These are phyloP conservation scores for Arabidopsis hybrid DNA, from an alignment of 441 rosid species.

Conservation along the genomic window DNA sequence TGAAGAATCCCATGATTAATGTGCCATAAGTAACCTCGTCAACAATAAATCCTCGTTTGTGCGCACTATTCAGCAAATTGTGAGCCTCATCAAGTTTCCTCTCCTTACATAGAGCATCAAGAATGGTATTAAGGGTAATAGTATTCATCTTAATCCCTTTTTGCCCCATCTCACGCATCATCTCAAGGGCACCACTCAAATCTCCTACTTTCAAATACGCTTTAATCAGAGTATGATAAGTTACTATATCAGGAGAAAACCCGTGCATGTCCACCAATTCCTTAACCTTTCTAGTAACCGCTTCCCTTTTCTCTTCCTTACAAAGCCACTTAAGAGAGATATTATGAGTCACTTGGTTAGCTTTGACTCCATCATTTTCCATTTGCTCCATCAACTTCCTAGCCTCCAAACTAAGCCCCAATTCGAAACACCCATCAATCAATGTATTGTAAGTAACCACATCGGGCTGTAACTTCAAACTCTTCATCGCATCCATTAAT, in stretches of 20 bases:
- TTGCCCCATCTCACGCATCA: conserved; percentile 79
- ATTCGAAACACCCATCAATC: conserved; percentile 74
- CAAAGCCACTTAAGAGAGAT: conserved; percentile 73
- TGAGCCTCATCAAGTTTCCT: conserved; percentile 67
- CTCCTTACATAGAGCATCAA: conserved; percentile 67
- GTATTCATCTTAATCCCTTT: conserved; percentile 78
- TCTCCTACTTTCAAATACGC: conserved; percentile 71
- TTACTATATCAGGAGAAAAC: conserved; percentile 65
- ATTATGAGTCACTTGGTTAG: conserved; percentile 69
- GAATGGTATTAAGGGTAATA: conserved; percentile 76
- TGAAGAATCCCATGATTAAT: conserved; percentile 67
- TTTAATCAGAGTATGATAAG: conserved; percentile 76
- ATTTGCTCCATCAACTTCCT: conserved; percentile 66
- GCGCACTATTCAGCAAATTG: conserved; percentile 59
- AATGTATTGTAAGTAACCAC: conserved; percentile 84
- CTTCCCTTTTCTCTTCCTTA: conserved; percentile 75
- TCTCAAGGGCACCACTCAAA: conserved; percentile 64
- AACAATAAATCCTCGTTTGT: conserved; percentile 70
- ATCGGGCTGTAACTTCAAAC: conserved; percentile 64
- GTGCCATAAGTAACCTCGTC: conserved; percentile 90
- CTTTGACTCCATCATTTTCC: conserved; percentile 64
- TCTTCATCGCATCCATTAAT: conserved; percentile 74
- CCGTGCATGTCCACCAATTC: conserved; percentile 66
- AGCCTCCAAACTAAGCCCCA: conserved; percentile 55
- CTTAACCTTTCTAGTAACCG: conserved; percentile 54